Base-by-base conservation (phyloP, 2,329 filamentous ascomycete genomes). In the Fragosphaeria purpurea region DNA sequence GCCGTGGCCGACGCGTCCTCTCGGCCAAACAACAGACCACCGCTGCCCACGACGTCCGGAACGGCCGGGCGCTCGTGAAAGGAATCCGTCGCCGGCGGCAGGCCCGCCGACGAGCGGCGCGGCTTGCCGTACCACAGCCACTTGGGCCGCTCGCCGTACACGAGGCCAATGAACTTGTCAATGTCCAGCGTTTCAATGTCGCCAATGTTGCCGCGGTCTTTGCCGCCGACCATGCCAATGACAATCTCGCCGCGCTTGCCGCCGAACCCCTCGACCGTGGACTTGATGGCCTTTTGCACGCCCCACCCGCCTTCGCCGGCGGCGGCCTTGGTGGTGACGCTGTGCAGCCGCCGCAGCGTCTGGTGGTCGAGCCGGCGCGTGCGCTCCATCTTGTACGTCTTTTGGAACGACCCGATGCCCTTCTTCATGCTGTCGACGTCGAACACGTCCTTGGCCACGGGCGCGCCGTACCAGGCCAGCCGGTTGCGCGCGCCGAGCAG, bases 91-190 rank as follows among this genome's bases (percentile, higher is more conserved):
- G 13, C 38, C 4, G 45, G 6, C 6, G 48, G 35, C 44, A 41
- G 5, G 5, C 41, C 71, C 2, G 66, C 60, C 2, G 65, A 64
- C 3, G 70, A 76, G 61, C 91, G 88, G 54, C 84, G 81, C 39
- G 87, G 79, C 64, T 95, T 97, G 12, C 91, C 93, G 54, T 87
- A 77, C 93, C 93, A 98, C 2, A 98, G 74, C 88, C 90, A 97
- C 65, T 95, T 95, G 12, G 87, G 76, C 50, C 86, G 80, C 63
- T 93, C 87, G 37, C 93, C 91, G 54, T 83, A 84, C 1, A 85
- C 80, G 32, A 95, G 73, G 53, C 81, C 81, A 46, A 88, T 77
- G 57, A 97, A 95, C 44, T 76, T 82, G 58, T 95, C 89, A 49
- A 96, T 81, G 61, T 97, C 89, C 8, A 88, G 74, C 1, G 90